Evolutionary conservation across 306 rosid species (phyloP).

Genomic region (Gastrolobium villosum): DNA sequence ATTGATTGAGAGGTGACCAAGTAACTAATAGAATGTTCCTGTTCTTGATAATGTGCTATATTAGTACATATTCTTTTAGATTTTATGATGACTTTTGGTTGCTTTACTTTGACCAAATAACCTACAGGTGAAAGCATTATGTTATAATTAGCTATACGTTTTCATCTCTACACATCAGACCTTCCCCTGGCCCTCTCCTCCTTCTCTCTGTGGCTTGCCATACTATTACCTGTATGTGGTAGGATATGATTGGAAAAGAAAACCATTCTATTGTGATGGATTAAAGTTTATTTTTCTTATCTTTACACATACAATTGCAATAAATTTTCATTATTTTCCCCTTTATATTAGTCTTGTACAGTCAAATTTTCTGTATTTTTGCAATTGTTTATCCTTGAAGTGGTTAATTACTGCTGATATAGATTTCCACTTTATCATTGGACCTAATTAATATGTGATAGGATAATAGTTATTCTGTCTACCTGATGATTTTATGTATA

Average conservation of each 20-base stretch:
- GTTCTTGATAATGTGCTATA: constrained; percentile 1
- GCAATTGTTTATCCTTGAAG: not conserved
- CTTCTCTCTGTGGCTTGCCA: not conserved
- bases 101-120: constrained; percentile 13
- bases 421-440: not conserved
- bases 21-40: constrained; percentile 18
- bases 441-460: constrained; percentile 19
- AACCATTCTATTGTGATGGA: not conserved
- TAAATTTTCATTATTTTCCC: constrained; percentile 17
- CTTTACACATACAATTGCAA: not conserved
- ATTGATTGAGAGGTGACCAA: constrained; percentile 15
- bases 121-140: not conserved
- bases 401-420: constrained; percentile 10
- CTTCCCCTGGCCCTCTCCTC: not conserved
- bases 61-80: not conserved
- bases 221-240: not conserved
- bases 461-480: not conserved
- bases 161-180: not conserved
- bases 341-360: not conserved
- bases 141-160: not conserved
- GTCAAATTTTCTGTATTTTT: not conserved
- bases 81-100: not conserved
- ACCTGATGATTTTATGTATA: not conserved
- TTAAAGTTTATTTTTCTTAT: not conserved
- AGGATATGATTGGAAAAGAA: not conserved